Percentiles rank a stretch among this genome's conserved stretches.
Conservation (phyloP, 1,284 basidiomycete genomes). For the Moesziomyces sp. region DNA sequence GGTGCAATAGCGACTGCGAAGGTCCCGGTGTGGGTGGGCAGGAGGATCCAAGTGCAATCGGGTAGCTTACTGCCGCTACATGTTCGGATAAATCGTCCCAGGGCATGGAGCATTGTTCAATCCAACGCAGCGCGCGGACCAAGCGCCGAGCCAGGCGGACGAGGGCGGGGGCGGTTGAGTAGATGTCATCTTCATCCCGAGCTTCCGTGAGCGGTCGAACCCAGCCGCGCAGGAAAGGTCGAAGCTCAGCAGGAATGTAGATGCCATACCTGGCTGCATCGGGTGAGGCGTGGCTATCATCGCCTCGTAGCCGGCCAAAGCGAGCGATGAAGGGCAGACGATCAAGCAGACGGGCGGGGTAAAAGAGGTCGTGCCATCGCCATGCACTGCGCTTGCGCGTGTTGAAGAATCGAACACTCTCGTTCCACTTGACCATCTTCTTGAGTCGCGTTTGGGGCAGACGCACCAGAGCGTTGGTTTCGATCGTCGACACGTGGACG, state of each 20-base stretch:
- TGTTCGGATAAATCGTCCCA: constrained; percentile 43
- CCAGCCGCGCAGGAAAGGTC: constrained; percentile 30
- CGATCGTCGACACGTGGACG: constrained; percentile 32
- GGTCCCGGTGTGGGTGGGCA: constrained; percentile 38
- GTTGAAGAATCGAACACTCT: constrained; percentile 30
- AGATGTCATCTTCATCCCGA: neutral
- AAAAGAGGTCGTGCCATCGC: constrained; percentile 7
- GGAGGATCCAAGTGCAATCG: constrained; percentile 18
- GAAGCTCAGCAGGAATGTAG: constrained; percentile 20
- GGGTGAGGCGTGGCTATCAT: neutral
- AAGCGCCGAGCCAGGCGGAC: constrained; percentile 13
- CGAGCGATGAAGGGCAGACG: constrained; percentile 24
- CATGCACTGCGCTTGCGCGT: constrained; percentile 11
- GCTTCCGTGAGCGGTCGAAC: constrained; percentile 10
- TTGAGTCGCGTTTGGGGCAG: constrained; percentile 32
- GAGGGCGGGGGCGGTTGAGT: constrained; percentile 3
- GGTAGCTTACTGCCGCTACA: constrained; percentile 33
- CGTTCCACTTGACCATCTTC: constrained; percentile 48
- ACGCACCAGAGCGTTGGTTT: constrained; percentile 24
- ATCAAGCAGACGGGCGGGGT: constrained; percentile 1
- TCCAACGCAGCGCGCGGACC: constrained; percentile 24
- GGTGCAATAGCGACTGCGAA: constrained; percentile 20
- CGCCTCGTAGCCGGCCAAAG: constrained; percentile 12
- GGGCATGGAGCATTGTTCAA: constrained; percentile 27
- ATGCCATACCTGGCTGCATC: constrained; percentile 21